Evolutionary conservation across 2,329 filamentous ascomycete genomes (phyloP).

Genomic region (Hymenoscyphus occultus): DNA sequence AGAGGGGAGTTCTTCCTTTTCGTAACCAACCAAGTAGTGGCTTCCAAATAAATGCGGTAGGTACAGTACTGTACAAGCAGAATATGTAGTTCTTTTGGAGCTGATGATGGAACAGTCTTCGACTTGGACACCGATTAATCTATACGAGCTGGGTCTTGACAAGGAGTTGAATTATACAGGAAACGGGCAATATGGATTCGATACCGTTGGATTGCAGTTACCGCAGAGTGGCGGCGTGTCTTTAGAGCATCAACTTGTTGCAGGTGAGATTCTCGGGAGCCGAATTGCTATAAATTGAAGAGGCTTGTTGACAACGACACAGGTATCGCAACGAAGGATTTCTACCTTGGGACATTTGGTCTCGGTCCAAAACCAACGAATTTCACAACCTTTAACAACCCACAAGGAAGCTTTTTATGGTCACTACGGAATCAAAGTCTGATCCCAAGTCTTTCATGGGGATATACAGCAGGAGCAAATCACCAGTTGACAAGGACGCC

Average conservation of each 20-base stretch:
- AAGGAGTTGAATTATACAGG: constrained; percentile 38
- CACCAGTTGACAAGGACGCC: constrained; percentile 36
- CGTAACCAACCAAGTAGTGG: constrained; percentile 14
- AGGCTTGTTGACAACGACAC: neutral
- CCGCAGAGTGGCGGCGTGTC: constrained; percentile 26
- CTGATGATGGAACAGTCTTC: constrained; percentile 29
- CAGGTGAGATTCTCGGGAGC: constrained; percentile 21
- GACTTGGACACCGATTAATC: constrained; percentile 38
- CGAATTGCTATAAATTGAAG: neutral
- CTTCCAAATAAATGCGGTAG: constrained; percentile 16
- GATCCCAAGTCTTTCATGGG: constrained; percentile 41
- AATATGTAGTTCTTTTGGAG: neutral
- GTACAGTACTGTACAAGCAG: neutral
- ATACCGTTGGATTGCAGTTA: constrained; percentile 20
- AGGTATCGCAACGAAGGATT: constrained; percentile 22
- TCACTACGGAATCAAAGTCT: constrained; percentile 37
- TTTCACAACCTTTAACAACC: constrained; percentile 37
- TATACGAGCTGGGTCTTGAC: constrained; percentile 39
- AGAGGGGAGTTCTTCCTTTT: constrained; percentile 16
- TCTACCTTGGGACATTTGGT: constrained; percentile 38
- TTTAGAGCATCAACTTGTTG: constrained; percentile 19
- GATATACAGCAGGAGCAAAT: constrained; percentile 42
- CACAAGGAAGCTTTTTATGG: constrained; percentile 38
- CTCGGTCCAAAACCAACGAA: constrained; percentile 40
- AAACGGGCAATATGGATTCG: constrained; percentile 26